phyloP scores from a whole-genome alignment of 2,329 filamentous ascomycete genomes.

The Nemania sp. region DNA sequence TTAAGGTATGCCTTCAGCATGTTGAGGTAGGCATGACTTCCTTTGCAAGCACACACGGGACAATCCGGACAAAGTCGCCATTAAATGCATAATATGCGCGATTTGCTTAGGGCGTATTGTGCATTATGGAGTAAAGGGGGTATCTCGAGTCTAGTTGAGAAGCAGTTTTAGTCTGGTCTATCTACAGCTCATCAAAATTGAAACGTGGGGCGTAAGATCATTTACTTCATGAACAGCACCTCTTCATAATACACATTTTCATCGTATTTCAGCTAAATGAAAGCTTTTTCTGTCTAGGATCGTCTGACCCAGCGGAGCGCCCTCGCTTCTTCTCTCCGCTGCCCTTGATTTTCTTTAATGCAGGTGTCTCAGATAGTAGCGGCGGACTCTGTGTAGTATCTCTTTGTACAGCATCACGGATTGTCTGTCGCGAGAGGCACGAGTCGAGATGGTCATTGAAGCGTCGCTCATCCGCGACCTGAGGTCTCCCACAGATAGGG shows the following conservation, averaged over 20 bases:
- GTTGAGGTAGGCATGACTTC: too few relatives aligned
- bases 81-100: constrained; percentile 22
- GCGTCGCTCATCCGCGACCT: constrained; percentile 76
- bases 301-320: constrained; percentile 37
- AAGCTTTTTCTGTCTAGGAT: constrained; percentile 56
- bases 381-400: constrained; percentile 49
- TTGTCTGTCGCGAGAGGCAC: constrained; percentile 87
- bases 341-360: constrained; percentile 54
- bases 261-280: constrained; percentile 59
- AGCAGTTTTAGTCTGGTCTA: neutral
- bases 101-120: neutral
- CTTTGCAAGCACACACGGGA: neutral
- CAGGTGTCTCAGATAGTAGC: constrained; percentile 51
- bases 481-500: constrained; percentile 85
- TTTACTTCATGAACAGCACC: neutral
- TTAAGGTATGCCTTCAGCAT: neutral
- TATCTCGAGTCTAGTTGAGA: neutral
- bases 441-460: constrained; percentile 96
- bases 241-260: neutral
- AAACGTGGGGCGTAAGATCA: neutral
- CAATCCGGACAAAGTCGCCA: neutral
- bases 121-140: neutral
- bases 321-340: constrained; percentile 46
- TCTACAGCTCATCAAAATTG: neutral
- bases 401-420: constrained; percentile 81